A percentile compares a stretch with the other conserved stretches of the same genome.
Conservation (phyloP, 768 basidiomycete species). For the Neoboletus subvelutipes region DNA sequence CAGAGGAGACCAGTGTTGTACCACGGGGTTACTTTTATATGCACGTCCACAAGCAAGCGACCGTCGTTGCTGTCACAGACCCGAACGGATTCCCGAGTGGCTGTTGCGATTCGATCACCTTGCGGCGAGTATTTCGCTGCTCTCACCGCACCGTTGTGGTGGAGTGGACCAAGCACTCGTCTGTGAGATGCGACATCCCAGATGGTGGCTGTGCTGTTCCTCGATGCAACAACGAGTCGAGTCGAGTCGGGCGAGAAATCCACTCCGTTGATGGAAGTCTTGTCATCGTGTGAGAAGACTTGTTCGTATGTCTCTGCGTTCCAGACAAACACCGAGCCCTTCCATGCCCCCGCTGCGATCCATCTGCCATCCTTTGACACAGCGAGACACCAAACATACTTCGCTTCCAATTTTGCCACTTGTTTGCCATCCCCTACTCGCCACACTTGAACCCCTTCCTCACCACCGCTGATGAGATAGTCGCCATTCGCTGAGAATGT, state of each 20-base stretch:
- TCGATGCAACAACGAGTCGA: background rate
- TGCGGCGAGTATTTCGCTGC: background rate
- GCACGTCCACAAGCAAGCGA: background rate
- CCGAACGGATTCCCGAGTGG: no score
- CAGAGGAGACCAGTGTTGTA: background rate
- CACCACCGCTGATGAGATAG: no score
- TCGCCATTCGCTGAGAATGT: no score
- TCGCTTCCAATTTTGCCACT: no score
- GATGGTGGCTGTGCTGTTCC: background rate
- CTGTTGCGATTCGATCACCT: no score
- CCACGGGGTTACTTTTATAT: background rate
- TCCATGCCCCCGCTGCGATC: background rate
- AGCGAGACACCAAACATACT: no score
- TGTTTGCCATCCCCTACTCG: no score
- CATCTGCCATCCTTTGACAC: background rate
- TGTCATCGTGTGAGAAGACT: background rate
- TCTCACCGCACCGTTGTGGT: background rate
- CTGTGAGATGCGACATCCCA: background rate
- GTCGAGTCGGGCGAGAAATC: background rate
- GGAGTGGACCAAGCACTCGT: background rate
- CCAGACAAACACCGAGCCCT: background rate
- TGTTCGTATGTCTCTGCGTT: background rate
- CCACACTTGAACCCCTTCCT: no score
- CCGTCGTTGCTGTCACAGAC: background rate
- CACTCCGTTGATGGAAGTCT: background rate